A percentile compares a stretch with the other conserved stretches of the same genome.
These are phyloP conservation scores for Scedosporium minutisporum DNA, from an alignment of 2,329 filamentous ascomycete genomes.

Conservation along the genomic window DNA sequence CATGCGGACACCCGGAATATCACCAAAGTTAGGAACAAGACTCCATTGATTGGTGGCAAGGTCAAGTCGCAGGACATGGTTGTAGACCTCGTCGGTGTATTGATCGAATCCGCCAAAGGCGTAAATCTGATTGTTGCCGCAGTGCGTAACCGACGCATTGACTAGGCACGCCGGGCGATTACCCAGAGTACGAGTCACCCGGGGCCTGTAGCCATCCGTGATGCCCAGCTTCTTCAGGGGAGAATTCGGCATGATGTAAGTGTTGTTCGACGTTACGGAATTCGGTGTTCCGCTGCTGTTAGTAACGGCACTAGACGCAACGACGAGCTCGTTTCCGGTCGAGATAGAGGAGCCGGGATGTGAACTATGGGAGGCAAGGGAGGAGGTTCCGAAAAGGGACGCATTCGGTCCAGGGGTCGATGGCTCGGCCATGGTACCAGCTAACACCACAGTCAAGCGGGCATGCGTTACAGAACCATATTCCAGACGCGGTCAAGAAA, in stretches of 20 bases:
- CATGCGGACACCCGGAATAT: constrained; percentile 95
- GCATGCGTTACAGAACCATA: background rate
- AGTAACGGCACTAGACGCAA: constrained; percentile 10
- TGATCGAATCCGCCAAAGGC: constrained; percentile 98
- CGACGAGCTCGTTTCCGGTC: constrained; percentile 15
- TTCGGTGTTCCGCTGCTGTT: constrained; percentile 28
- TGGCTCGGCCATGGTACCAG: background rate
- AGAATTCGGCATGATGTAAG: constrained; percentile 85
- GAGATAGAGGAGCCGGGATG: constrained; percentile 15
- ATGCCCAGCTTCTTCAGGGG: constrained; percentile 57
- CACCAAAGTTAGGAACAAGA: constrained; percentile 94
- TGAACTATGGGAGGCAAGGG: background rate
- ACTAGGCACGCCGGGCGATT: constrained; percentile 88
- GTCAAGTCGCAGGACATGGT: constrained; percentile 87
- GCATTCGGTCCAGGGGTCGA: background rate
- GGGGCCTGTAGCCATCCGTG: constrained; percentile 71
- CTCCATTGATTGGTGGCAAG: constrained; percentile 85
- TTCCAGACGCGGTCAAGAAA: background rate
- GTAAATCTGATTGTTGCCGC: constrained; percentile 93
- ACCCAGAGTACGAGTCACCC: constrained; percentile 67
- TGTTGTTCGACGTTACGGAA: constrained; percentile 55
- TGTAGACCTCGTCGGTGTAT: constrained; percentile 98
- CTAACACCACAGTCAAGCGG: background rate
- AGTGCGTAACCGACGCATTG: constrained; percentile 98
- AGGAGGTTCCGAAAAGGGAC: background rate